Evolutionary conservation across 2,329 filamentous ascomycete genomes (phyloP), one percentile per base, ranked within the genome.

Genomic region (Penicillium decumbens): DNA sequence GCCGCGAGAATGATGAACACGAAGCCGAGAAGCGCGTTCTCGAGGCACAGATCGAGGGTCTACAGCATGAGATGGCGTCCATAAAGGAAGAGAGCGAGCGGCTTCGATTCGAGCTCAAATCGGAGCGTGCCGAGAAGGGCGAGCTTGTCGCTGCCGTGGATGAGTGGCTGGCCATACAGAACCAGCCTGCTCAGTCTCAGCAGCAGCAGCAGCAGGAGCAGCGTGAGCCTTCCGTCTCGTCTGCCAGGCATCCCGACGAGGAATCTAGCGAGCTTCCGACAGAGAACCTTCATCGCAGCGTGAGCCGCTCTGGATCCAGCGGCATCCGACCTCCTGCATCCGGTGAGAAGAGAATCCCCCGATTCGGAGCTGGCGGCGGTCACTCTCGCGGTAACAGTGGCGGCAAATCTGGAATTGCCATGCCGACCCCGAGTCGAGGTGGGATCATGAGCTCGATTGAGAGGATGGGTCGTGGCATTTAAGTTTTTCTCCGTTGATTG

Each of bases 371-470:
- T 47, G 54, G 61, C 3, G 55, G 52, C 25, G 58, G 60, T 35
- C 65, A 69, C 49, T 54, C 50, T 12, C 62, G 69, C 20, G 65
- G 68, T 8, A 70, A 67, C 41, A 72, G 68, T 45, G 66, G 66
- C 18, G 64, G 65, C 13, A 66, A 65, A 41, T 68, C 67, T 13
- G 66, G 66, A 2, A 70, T 70, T 51, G 67, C 66, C 12, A 64
- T 68, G 24, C 64, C 65, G 33, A 65, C 65, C 1, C 67, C 70
- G 7, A 72, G 73, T 12, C 79, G 88, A 61, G 88, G 85, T 64
- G 83, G 86, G 49, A 86, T 93, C 63, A 85, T 95, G 84, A 87
- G 80, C 60, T 89, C 87, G 15, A 93, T 95, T 67, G 89, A 95
- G 76, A 83, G 85, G 71, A 95, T 95, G 89, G 89, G 89, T 8